A percentile compares a stretch with the other conserved stretches of the same genome.
These are phyloP conservation scores for Bruguiera sexangula DNA, from an alignment of 345 rosid genomes.

Conservation along the genomic window DNA sequence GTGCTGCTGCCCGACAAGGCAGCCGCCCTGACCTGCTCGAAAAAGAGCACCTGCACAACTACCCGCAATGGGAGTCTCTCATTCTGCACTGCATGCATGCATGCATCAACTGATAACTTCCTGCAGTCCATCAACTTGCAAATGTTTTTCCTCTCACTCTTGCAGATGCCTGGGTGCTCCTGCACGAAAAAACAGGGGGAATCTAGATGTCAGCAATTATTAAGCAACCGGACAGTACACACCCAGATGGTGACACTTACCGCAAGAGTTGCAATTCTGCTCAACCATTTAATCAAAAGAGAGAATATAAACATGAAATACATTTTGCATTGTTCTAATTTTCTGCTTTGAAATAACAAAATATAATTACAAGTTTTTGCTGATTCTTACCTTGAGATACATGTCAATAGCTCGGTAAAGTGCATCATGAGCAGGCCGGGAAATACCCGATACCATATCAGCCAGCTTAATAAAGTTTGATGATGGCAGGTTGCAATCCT, in stretches of 20 bases:
- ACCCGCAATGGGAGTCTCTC: conserved; percentile 80
- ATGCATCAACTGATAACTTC: conserved; percentile 78
- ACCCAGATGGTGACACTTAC: background rate
- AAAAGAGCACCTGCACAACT: conserved; percentile 77
- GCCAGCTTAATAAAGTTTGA: conserved; percentile 63
- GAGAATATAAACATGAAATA: background rate
- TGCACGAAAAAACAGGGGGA: conserved; percentile 24
- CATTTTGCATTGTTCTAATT: background rate
- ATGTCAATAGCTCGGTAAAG: conserved; percentile 81
- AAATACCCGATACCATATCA: conserved; percentile 52
- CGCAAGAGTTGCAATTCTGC: background rate
- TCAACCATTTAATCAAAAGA: background rate
- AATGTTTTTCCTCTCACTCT: conserved; percentile 73
- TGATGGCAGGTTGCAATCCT: conserved; percentile 61
- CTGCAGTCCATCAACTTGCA: conserved; percentile 90
- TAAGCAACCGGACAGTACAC: background rate
- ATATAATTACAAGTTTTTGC: background rate
- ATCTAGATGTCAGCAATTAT: conserved; percentile 1
- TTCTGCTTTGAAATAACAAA: background rate
- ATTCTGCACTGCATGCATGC: conserved; percentile 85
- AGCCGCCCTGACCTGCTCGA: conserved; percentile 69
- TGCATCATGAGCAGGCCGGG: conserved; percentile 78
- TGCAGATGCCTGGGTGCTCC: conserved; percentile 74
- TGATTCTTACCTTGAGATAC: conserved; percentile 63
- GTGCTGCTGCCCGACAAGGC: conserved; percentile 84